A percentile compares a stretch with the other conserved stretches of the same genome.
These are phyloP conservation scores for Vaccinium vitisidaea DNA, from an alignment of 148 eudicot species.

Conservation along the genomic window DNA sequence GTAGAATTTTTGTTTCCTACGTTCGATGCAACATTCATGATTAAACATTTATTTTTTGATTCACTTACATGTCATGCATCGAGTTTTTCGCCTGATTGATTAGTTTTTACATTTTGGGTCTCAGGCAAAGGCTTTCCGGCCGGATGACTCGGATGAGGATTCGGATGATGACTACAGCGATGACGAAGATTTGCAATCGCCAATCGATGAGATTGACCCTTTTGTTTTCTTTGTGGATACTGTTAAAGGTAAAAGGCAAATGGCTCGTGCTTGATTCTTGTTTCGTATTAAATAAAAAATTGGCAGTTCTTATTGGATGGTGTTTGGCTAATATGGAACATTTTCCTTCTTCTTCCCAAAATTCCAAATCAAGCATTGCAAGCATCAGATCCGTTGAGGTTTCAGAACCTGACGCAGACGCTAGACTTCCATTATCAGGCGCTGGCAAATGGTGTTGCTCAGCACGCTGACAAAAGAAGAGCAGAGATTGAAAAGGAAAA, in stretches of 20 bases:
- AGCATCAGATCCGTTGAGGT: conserved; percentile 78
- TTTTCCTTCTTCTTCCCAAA: not conserved
- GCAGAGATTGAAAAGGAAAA: conserved; percentile 84
- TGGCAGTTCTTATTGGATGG: not conserved
- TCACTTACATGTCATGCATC: not conserved
- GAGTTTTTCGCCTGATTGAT: not conserved
- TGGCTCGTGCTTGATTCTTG: not conserved
- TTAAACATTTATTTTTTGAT: not conserved
- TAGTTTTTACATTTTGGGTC: not conserved
- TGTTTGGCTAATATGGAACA: conserved; percentile 13
- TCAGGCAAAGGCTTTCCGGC: conserved; percentile 87
- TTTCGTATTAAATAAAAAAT: not conserved
- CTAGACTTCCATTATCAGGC: conserved; percentile 85
- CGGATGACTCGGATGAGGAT: conserved; percentile 74
- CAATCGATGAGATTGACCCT: conserved; percentile 92
- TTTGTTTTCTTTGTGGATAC: conserved; percentile 87
- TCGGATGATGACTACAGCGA: conserved; percentile 92
- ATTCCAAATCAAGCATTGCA: conserved; percentile 54
- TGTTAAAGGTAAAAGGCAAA: conserved; percentile 52
- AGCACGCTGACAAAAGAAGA: conserved; percentile 89
- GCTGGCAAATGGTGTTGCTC: conserved; percentile 83
- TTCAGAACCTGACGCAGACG: conserved; percentile 73
- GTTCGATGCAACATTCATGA: not conserved
- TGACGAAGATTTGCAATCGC: conserved; percentile 90
- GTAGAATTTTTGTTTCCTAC: not conserved